phyloP scores from a whole-genome alignment of 2,329 filamentous ascomycete genomes.

The Hypocrella siamensis region DNA sequence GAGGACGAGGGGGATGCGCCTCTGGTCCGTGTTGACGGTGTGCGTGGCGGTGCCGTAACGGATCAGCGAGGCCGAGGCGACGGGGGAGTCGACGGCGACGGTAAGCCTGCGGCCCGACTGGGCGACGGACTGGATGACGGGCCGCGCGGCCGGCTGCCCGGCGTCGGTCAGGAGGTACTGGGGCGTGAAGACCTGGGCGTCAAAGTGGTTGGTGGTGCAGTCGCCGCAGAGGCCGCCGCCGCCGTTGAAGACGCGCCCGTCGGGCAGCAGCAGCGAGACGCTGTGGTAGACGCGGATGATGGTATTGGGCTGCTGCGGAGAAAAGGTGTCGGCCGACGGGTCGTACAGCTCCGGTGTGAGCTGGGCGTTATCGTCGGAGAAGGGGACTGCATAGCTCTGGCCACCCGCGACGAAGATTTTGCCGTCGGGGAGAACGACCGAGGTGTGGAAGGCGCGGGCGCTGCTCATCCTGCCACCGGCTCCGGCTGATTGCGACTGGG shows the following conservation, averaged over 20 bases:
- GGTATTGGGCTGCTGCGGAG: conserved; percentile 17
- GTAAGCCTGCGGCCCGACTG: conserved; percentile 9
- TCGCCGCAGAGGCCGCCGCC: conserved; percentile 37
- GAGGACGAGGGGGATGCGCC: conserved; percentile 28
- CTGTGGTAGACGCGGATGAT: conserved; percentile 34
- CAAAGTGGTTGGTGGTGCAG: conserved; percentile 31
- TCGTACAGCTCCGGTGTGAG: conserved; percentile 30
- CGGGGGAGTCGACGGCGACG: conserved; percentile 8
- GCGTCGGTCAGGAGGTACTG: conserved; percentile 35
- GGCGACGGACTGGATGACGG: conserved; percentile 17
- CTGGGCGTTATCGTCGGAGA: conserved; percentile 25
- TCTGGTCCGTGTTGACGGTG: conserved; percentile 41
- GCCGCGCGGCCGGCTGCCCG: conserved; percentile 22
- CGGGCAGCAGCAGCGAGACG: conserved; percentile 29
- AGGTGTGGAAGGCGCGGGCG: conserved; percentile 26
- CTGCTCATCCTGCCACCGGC: conserved; percentile 18
- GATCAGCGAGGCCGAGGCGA: conserved; percentile 23
- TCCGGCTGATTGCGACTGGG: conserved; percentile 4
- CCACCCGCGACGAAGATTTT: conserved; percentile 31
- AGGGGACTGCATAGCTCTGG: conserved; percentile 23
- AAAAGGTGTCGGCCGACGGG: conserved; percentile 23
- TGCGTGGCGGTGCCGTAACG: conserved; percentile 35
- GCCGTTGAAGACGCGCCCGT: conserved; percentile 32
- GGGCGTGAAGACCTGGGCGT: conserved; percentile 39
- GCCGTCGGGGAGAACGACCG: conserved; percentile 32